Evolutionary conservation across 1,284 basidiomycete species (phyloP), one percentile per base, ranked within the genome.

Genomic region (Sporisorium graminicola): DNA sequence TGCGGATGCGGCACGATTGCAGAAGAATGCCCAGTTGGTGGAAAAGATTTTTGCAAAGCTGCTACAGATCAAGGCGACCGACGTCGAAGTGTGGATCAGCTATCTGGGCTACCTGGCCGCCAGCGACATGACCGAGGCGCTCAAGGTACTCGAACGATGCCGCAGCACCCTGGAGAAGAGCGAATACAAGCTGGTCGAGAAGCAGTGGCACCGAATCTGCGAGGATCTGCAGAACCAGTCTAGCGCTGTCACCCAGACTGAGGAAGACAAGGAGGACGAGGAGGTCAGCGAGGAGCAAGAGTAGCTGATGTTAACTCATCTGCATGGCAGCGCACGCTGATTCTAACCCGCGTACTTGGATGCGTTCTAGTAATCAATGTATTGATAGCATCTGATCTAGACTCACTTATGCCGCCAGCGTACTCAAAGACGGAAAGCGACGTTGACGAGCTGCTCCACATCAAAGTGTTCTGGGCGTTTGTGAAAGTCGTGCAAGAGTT

Each of bases 401-500:
- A n/a, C n/a, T n/a, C n/a, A n/a, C n/a, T n/a, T n/a, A n/a, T n/a
- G n/a, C n/a, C n/a, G n/a, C n/a, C n/a, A n/a, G n/a, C n/a, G n/a
- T 0, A 26, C 18, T 64, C 42, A 77, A 22, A 77, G 47, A n/a
- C 57, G 54, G 51, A 74, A 77, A 27, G 79, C 73, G n/a, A 72
- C 64, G 16, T 77, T 69, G 47, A 83, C 67, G 10, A 85, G 78
- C 16, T 74, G 42, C 26, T 81, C 72, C 1, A 85, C 67, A 20
- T 79, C 70, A 24, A 85, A 85, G 1, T 73, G 35, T 7, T 72
- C 63, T 22, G 80, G 82, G 16, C 68, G 51, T 50, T 75, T 69
- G 57, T 84, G 76, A 59, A 85, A 85, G 52, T 63, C 58, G 18
- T 71, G 59, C 37, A 85, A 61, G 26, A 85, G 75, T 51, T 78